These are phyloP conservation scores for Porogramme epimiltina DNA, from an alignment of 1,284 basidiomycete genomes.

Conservation along the genomic window DNA sequence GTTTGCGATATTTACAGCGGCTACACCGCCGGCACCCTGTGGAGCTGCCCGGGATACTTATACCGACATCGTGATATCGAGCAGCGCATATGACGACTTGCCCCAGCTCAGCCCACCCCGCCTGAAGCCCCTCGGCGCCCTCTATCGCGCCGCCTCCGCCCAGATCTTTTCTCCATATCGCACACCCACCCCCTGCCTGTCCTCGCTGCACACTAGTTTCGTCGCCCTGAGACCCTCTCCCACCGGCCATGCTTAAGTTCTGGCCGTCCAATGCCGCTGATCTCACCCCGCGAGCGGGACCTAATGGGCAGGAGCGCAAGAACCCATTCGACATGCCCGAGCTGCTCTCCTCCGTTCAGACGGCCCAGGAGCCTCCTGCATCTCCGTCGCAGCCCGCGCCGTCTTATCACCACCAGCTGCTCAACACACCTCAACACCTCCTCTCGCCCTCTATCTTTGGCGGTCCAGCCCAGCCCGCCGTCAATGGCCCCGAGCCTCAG, in stretches of 20 bases:
- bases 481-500: constrained; percentile 30
- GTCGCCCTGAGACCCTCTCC: not conserved
- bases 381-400: constrained; percentile 25
- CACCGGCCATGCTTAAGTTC: constrained; percentile 59
- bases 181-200: constrained; percentile 2
- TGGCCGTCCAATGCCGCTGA: constrained; percentile 70
- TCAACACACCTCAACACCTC: constrained; percentile 34
- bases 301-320: constrained; percentile 51
- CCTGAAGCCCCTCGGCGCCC: too few species aligned
- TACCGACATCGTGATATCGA: not conserved
- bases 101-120: too few species aligned
- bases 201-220: constrained; percentile 13
- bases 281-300: constrained; percentile 67
- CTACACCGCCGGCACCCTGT: too few species aligned
- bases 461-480: constrained; percentile 25
- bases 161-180: constrained; percentile 5
- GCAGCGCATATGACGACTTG: not conserved
- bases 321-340: constrained; percentile 70
- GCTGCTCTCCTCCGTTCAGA: constrained; percentile 29
- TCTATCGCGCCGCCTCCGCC: too few species aligned
- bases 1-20: too few species aligned
- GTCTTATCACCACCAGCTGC: constrained; percentile 42
- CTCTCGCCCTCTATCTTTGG: constrained; percentile 34
- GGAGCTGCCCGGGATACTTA: not conserved
- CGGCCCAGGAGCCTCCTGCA: constrained; percentile 14